Percentiles rank a stretch among this genome's conserved stretches.
Conservation (phyloP, 2,329 filamentous ascomycete genomes). For the Herpotrichia juniperi region DNA sequence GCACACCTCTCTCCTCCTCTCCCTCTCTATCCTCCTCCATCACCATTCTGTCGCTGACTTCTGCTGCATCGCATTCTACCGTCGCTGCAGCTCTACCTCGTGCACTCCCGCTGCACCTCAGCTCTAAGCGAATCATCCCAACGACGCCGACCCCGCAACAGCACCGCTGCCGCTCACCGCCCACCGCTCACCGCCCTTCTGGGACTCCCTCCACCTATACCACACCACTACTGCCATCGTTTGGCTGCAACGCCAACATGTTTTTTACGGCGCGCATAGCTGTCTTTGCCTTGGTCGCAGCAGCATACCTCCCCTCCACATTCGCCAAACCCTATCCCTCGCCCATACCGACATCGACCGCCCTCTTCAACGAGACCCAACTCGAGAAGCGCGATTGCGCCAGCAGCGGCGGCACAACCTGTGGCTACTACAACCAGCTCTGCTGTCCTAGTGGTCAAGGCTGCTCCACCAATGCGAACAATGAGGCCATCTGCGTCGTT, state of each 20-base stretch:
- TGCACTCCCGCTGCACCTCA: not conserved
- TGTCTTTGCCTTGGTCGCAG: slow-evolving; percentile 55
- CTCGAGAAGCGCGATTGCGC: slow-evolving; percentile 28
- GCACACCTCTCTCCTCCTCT: slow-evolving; percentile 3
- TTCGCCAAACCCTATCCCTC: slow-evolving; percentile 46
- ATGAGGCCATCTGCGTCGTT: slow-evolving; percentile 43
- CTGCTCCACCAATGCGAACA: slow-evolving; percentile 41
- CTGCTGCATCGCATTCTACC: slow-evolving; percentile 16
- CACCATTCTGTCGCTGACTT: slow-evolving; percentile 18
- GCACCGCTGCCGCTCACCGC: slow-evolving; percentile 16
- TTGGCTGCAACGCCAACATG: slow-evolving; percentile 25
- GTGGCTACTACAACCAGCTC: slow-evolving; percentile 42
- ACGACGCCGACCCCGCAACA: slow-evolving; percentile 20
- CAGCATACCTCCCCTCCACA: slow-evolving; percentile 59
- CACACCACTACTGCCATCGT: slow-evolving; percentile 1
- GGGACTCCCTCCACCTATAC: not conserved
- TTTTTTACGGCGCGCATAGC: slow-evolving; percentile 70
- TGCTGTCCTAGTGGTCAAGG: slow-evolving; percentile 40
- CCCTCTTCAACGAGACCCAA: slow-evolving; percentile 30
- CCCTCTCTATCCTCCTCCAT: not conserved
- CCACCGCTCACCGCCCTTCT: slow-evolving; percentile 4
- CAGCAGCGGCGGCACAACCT: slow-evolving; percentile 24
- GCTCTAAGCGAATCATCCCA: slow-evolving; percentile 18
- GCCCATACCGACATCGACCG: slow-evolving; percentile 2
- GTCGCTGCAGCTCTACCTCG: slow-evolving; percentile 5